These are phyloP conservation scores for Santalum album DNA, from an alignment of 164 flowering plant species.

Conservation along the genomic window DNA sequence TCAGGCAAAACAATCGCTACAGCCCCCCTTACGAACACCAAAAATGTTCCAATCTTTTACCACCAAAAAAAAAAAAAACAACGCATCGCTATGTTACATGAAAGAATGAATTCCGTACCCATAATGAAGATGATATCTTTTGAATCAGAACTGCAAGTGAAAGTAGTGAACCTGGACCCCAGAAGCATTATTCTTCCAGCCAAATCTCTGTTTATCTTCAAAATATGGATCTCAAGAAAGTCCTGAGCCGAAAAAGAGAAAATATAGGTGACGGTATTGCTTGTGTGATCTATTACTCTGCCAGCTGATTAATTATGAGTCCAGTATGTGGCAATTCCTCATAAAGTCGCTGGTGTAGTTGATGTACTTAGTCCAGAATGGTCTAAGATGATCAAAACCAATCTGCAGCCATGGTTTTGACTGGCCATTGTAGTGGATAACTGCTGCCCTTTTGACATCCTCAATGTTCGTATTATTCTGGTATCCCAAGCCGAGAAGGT, in stretches of 20 bases:
- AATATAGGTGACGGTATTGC: slow-evolving; percentile 6
- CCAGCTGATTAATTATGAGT: slow-evolving; percentile 29
- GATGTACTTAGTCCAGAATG: slow-evolving; percentile 93
- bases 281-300: slow-evolving; percentile 8
- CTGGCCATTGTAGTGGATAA: slow-evolving; percentile 97
- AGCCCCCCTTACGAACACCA: slow-evolving; percentile 14
- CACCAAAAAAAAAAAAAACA: slow-evolving; percentile 22
- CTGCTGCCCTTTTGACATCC: slow-evolving; percentile 71
- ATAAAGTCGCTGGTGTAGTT: slow-evolving; percentile 88
- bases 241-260: slow-evolving; percentile 7
- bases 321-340: slow-evolving; percentile 85
- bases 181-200: slow-evolving; percentile 5
- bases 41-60: slow-evolving; percentile 11
- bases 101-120: slow-evolving; percentile 33
- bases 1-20: slow-evolving; percentile 15
- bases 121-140: slow-evolving; percentile 15
- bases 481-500: slow-evolving; percentile 97
- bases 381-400: slow-evolving; percentile 87
- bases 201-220: slow-evolving; percentile 12
- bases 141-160: slow-evolving; percentile 3
- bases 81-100: slow-evolving; percentile 32
- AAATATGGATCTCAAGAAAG: slow-evolving; percentile 1
- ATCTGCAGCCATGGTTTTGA: slow-evolving; percentile 94
- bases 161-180: slow-evolving; percentile 4
- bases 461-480: slow-evolving; percentile 77